Conservation (phyloP, 75 land plant species). For the Pinus tabuliformis region DNA sequence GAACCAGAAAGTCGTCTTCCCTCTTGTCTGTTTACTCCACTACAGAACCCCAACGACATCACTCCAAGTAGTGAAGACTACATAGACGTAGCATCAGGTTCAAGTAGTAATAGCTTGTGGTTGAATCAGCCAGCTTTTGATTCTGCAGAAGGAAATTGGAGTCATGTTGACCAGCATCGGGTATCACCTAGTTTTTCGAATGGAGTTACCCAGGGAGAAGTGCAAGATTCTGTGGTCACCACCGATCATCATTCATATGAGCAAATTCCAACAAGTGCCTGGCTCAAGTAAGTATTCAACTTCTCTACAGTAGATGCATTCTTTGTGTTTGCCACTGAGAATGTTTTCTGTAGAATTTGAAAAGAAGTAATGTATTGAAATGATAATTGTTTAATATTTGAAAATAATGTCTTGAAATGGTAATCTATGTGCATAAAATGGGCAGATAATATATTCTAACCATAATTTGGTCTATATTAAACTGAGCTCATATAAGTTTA, state of each 20-base stretch:
- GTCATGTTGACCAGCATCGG: constrained; percentile 15
- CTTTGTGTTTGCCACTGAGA: not conserved
- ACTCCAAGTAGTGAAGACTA: constrained; percentile 17
- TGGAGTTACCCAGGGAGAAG: not conserved
- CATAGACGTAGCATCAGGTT: constrained; percentile 27
- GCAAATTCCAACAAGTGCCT: constrained; percentile 10
- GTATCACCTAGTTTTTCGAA: constrained; percentile 17
- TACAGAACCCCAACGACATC: constrained; percentile 2
- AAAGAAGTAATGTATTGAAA: too few species aligned
- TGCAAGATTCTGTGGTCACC: constrained; percentile 8
- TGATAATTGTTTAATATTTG: not conserved
- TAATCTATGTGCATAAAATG: not conserved
- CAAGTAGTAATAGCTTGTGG: constrained; percentile 38
- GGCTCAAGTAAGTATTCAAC: constrained; percentile 33
- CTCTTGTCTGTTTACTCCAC: constrained; percentile 24
- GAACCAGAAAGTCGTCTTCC: constrained; percentile 24
- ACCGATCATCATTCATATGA: constrained; percentile 16
- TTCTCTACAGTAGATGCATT: not conserved
- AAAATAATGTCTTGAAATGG: too few species aligned
- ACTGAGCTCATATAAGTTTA: not conserved
- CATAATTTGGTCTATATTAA: not conserved
- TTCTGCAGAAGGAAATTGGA: constrained; percentile 22
- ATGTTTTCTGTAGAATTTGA: not conserved
- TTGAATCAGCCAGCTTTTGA: constrained; percentile 28
- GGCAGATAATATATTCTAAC: not conserved